Evolutionary conservation across 2,329 filamentous ascomycete species (phyloP), one percentile per base, ranked within the genome.

Genomic region (Eurotiales sp.): DNA sequence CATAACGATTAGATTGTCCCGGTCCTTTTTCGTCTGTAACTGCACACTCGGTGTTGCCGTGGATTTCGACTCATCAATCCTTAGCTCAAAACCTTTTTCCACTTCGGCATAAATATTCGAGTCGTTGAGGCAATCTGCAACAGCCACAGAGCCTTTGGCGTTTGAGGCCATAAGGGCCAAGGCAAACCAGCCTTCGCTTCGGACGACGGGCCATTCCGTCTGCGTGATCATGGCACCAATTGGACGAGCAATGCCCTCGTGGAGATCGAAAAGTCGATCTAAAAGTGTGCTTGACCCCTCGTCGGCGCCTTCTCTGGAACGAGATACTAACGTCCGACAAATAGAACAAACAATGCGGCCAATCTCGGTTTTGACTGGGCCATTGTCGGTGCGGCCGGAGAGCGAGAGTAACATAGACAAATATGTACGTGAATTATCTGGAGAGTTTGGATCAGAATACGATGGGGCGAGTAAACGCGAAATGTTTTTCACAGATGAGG

Each of bases 131-230:
- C 65, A 69, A 32, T 69, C 58, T 11, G 62, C 59, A 21, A 70
- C 69, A 1, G 67, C 64, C 10, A 51, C 41, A 51, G 64, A 61
- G 2, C 72, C 71, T 0, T 58, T 54, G 15, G 59, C 56, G 44
- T 53, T 65, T 6, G 66, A 69, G 8, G 71, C 71, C 67, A 77
- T 74, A 40, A 78, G 54, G 4, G 73, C 74, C 23, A 78, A 59
- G 12, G 73, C 72, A 59, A 77, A 77, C 68, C 74, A 75, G 2
- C 73, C 75, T 58, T 78, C 75, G 44, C 72, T 74, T 19, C 72
- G 65, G 41, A 77, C 68, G 29, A 77, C 70, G 17, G 73, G 72
- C 70, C 74, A 77, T 52, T 74, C 70, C 4, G 70, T 66, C 51
- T 77, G 73, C 2, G 65, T 65, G 19, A 74, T 60, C 71, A 77